These are phyloP conservation scores for Fragaria iinumae DNA, from an alignment of 306 rosid genomes.

Conservation along the genomic window DNA sequence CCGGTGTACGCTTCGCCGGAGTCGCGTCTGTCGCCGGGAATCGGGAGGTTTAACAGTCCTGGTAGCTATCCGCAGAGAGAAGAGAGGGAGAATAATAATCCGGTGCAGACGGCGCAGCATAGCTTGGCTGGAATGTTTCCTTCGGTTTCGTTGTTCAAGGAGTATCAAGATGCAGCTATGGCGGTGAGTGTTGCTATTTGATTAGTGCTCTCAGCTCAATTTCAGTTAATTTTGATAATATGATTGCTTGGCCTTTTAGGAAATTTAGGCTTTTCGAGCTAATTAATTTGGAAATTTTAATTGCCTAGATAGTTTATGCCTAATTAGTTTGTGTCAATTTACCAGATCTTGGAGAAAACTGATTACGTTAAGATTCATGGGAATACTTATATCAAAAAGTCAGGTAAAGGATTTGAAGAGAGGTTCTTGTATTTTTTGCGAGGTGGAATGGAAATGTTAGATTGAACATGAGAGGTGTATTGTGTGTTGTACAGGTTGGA, in stretches of 20 bases:
- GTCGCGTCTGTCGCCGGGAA: constrained; percentile 54
- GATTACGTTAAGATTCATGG: constrained; percentile 76
- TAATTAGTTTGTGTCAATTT: constrained; percentile 27
- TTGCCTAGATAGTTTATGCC: background rate
- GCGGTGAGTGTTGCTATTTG: constrained; percentile 43
- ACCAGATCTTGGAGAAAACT: constrained; percentile 80
- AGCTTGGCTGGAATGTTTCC: constrained; percentile 76
- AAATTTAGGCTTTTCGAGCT: background rate
- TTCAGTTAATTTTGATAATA: background rate
- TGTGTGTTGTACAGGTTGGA: constrained; percentile 66
- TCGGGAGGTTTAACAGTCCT: constrained; percentile 37
- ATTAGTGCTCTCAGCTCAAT: background rate
- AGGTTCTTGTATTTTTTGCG: constrained; percentile 1
- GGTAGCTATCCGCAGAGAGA: constrained; percentile 31
- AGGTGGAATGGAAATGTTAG: background rate
- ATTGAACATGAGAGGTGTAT: constrained; percentile 17
- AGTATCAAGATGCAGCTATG: constrained; percentile 90
- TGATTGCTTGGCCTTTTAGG: background rate
- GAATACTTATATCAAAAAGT: constrained; percentile 70
- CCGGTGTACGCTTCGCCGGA: constrained; percentile 51
- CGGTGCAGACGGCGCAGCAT: constrained; percentile 30
- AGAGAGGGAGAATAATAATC: constrained; percentile 30
- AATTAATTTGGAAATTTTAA: background rate
- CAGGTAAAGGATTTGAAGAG: constrained; percentile 47
- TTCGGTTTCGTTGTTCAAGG: constrained; percentile 84